phyloP scores from a whole-genome alignment of 129 eudicot species.

The Chrysanthemum lavandulifolium region DNA sequence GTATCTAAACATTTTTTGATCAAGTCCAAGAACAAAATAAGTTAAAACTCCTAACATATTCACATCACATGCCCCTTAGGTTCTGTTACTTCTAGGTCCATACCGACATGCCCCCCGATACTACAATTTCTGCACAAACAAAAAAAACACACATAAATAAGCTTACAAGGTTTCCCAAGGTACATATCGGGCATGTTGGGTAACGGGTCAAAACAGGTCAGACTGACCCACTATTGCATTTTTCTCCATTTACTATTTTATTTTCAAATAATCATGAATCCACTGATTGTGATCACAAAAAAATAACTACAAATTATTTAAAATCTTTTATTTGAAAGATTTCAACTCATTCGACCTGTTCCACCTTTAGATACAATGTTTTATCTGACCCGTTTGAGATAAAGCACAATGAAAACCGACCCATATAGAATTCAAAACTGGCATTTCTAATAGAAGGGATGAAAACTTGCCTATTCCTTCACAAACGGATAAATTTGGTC shows the following conservation, averaged over 20 bases:
- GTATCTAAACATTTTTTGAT: slow-evolving; percentile 9
- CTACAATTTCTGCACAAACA: slow-evolving; percentile 74
- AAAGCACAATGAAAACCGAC: background rate
- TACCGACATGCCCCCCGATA: slow-evolving; percentile 92
- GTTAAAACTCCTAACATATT: slow-evolving; percentile 15
- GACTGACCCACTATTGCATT: too few relatives aligned
- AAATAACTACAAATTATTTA: too few relatives aligned
- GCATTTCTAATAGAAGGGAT: background rate
- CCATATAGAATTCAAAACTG: slow-evolving; percentile 2
- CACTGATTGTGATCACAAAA: too few relatives aligned
- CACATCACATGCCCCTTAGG: slow-evolving; percentile 26
- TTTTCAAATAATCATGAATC: too few relatives aligned
- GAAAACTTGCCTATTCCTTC: slow-evolving; percentile 73
- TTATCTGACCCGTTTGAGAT: too few relatives aligned
- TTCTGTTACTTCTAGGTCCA: slow-evolving; percentile 59
- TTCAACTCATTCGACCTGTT: too few relatives aligned
- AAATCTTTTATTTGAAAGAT: too few relatives aligned
- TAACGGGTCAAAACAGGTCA: too few relatives aligned
- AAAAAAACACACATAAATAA: background rate
- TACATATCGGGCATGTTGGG: too few relatives aligned
- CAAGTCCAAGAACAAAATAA: slow-evolving; percentile 18
- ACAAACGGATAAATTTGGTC: slow-evolving; percentile 83
- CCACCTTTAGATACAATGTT: too few relatives aligned
- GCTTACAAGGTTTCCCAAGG: background rate
- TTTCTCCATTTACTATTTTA: too few relatives aligned